Evolutionary conservation across 2,329 filamentous ascomycete species (phyloP), one percentile per base, ranked within the genome.

Genomic region (Xylaria sp.): DNA sequence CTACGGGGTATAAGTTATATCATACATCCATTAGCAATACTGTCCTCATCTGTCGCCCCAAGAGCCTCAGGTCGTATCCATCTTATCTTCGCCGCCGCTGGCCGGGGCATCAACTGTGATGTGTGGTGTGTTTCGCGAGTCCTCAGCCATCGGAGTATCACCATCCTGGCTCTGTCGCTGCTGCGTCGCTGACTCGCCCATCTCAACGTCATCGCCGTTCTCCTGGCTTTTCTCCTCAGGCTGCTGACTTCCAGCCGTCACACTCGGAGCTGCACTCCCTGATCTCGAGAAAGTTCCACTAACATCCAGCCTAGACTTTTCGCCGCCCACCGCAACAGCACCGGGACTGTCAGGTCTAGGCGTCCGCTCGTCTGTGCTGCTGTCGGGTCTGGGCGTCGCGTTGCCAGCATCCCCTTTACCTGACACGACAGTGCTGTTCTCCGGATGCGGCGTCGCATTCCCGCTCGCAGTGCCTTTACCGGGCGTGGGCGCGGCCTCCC

Each of bases 1-100:
- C 64, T 71, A 69, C 51, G 76, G 76, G 74, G 71, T 71, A 78
- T 77, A 73, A 75, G 31, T 55, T 61, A 72, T 67, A 66, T 74
- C 46, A 56, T 71, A 64, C 68, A 71, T n/a, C 31, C 15, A 58
- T 36, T 6, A 56, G 20, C 20, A 33, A 51, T n/a, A 31, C 13
- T 25, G 9, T 18, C 52, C n/a, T 41, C 25, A 15, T 48, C 46
- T n/a, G 13, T 18, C 49, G 13, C 3, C 52, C 13, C 23, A 23
- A 41, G 13, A 12, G 15, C 57, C 31, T 62, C 69, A 73, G 28
- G 81, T 85, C 74, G 82, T 92, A 82, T 93, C 91, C 91, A 93
- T 94, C 75, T 83, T 72, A 63, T 73, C 87, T 72, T 91, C 89
- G 8, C 81, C 89, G 13, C 80, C 78, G 46, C 78, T 81, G 51